Evolutionary conservation across 1,284 basidiomycete species (phyloP).

Genomic region (Peniophora sp.): DNA sequence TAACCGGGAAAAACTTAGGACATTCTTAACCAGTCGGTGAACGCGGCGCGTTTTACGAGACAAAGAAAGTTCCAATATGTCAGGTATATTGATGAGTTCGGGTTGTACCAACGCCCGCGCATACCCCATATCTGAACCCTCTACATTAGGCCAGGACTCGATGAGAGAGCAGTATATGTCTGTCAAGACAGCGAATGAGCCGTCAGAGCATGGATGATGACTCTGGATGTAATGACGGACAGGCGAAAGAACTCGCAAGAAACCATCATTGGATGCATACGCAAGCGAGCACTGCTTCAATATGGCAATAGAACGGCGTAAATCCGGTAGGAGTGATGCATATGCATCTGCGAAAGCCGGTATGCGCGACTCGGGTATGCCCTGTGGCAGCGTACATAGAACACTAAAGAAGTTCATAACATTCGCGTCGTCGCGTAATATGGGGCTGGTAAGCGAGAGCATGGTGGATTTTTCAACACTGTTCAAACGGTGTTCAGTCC

Average conservation of each 20-base stretch:
- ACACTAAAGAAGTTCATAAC: not conserved
- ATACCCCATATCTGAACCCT: no score
- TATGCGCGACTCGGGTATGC: not conserved
- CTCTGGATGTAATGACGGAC: not conserved
- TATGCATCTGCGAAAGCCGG: not conserved
- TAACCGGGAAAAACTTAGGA: no score
- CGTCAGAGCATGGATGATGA: no score
- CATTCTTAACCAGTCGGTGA: no score
- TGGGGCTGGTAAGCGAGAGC: not conserved
- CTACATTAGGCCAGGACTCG: no score
- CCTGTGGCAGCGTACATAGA: not conserved
- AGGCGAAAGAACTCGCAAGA: not conserved
- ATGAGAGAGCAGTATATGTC: no score
- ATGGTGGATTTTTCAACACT: not conserved
- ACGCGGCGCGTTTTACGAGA: no score
- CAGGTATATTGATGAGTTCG: no score
- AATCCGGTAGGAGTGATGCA: not conserved
- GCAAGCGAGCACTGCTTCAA: not conserved
- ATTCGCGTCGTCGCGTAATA: not conserved
- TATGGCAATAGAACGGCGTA: not conserved
- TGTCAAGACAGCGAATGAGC: no score
- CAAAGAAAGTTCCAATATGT: no score
- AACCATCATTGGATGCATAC: not conserved
- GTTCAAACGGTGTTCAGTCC: not conserved
- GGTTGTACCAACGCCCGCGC: no score